These are phyloP conservation scores for Globisporangium orthogonon DNA, from an alignment of 352 stramenopile genomes.

Conservation along the genomic window DNA sequence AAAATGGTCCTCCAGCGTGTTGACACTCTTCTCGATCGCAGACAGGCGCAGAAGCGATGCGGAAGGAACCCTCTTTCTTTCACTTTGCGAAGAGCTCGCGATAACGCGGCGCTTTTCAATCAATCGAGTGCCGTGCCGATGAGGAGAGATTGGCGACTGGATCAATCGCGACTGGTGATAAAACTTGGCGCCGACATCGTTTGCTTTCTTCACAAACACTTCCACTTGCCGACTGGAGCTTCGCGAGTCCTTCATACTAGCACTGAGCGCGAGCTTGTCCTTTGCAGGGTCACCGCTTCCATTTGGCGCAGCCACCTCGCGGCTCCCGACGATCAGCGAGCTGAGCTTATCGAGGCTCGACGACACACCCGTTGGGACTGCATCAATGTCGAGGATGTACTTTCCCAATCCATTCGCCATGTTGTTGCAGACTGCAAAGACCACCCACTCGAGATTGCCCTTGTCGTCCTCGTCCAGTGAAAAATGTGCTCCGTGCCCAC, in stretches of 20 bases:
- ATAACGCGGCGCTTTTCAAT: background rate
- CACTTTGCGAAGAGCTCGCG: background rate
- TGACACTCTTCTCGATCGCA: conserved; percentile 9
- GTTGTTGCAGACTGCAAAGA: conserved; percentile 76
- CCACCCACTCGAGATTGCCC: conserved; percentile 67
- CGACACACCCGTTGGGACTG: conserved; percentile 47
- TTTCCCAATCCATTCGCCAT: conserved; percentile 63
- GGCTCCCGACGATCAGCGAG: conserved; percentile 32
- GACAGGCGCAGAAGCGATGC: conserved; percentile 12
- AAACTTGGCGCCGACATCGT: conserved; percentile 42
- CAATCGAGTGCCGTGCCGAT: background rate
- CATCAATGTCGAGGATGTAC: conserved; percentile 60
- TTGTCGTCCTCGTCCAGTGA: conserved; percentile 46
- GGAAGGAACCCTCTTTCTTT: background rate
- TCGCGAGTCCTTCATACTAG: background rate
- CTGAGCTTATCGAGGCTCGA: conserved; percentile 71
- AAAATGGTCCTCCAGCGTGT: conserved; percentile 10
- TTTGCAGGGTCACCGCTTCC: background rate
- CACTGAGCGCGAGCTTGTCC: background rate
- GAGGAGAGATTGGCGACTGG: background rate
- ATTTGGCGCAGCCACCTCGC: conserved; percentile 14
- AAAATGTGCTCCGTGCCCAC: background rate
- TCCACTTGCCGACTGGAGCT: conserved; percentile 39
- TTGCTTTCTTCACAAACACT: conserved; percentile 48
- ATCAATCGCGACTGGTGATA: conserved; percentile 25